Base-by-base conservation (phyloP, 2,329 filamentous ascomycete genomes). In the Trichophyton mentagrophytes region DNA sequence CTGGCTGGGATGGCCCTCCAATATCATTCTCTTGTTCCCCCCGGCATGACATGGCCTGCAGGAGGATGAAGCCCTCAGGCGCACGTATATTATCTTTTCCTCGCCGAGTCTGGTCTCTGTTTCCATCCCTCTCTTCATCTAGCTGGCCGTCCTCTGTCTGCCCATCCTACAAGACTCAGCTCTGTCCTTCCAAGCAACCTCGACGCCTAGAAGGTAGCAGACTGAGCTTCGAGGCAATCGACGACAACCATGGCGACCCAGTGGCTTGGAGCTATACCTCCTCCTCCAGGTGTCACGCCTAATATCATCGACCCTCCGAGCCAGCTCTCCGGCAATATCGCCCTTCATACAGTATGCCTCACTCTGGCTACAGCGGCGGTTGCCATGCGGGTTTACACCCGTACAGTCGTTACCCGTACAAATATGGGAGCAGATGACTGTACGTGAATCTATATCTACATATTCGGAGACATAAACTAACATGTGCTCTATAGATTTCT, bases 301-400 rank as follows among this genome's bases (percentile, higher is more conserved):
- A 58, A 58, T 27, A 42, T 42, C 40, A 25, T 58, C 38, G 56
- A 58, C 40, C 56, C 56, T 20, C 56, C 56, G 15, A 58, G 56
- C 25, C 56, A 58, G 36, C 9, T 5, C n/a, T 3, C 27, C 22
- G 40, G 56, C 17, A 58, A 58, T 58, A 58, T 58, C 36, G 56
- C 56, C 25, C 40, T 58, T 9, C 56, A 58, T 44, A 58, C 56
- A 15, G 56, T 58, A 42, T 58, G 56, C 56, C 56, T 58, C 17
- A 44, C 56, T 4, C 25, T 58, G 56, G 56, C 40, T 8, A 58
- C 56, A 1, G 20, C n/a, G 25, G 56, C 56, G 15, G 56, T 44
- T 27, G 36, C 40, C 22, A 58, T 58, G 56, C 56, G 56, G 56
- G 27, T 58, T n/a, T 58, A 58, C 30, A 58, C 56, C 56, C 56